These are phyloP conservation scores for Aureoboletus auriporus DNA, from an alignment of 768 basidiomycete genomes.

Conservation along the genomic window DNA sequence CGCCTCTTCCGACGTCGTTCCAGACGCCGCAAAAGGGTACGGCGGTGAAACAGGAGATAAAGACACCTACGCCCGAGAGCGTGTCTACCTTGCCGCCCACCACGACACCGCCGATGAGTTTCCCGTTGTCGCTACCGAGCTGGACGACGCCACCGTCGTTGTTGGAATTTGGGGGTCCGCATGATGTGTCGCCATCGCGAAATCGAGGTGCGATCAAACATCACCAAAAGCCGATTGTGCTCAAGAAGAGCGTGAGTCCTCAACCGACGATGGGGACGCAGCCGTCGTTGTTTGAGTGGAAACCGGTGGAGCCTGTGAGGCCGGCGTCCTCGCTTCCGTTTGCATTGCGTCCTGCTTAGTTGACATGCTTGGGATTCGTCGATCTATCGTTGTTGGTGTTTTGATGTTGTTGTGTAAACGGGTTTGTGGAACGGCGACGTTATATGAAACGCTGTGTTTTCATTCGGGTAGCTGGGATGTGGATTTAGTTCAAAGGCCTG, in stretches of 20 bases:
- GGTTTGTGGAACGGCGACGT: no score
- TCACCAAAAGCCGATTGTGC: conserved; percentile 32
- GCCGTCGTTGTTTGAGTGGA: conserved; percentile 21
- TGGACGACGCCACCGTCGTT: conserved; percentile 20
- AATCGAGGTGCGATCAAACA: conserved; percentile 25
- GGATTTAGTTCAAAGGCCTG: no score
- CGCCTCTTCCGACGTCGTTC: conserved; percentile 21
- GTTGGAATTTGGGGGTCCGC: conserved; percentile 13
- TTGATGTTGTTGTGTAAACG: not conserved
- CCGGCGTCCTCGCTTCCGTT: conserved; percentile 25
- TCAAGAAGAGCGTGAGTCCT: conserved; percentile 26
- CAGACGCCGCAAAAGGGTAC: conserved; percentile 26
- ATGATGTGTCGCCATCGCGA: conserved; percentile 21
- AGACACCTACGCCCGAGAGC: conserved; percentile 1
- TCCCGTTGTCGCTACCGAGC: conserved; percentile 18
- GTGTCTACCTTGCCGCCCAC: conserved; percentile 13
- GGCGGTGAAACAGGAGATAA: conserved; percentile 4
- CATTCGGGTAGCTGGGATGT: no score
- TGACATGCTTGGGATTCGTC: not conserved
- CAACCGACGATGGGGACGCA: not conserved
- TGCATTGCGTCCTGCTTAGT: conserved; percentile 17
- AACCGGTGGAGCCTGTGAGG: conserved; percentile 20
- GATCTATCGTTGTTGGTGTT: not conserved
- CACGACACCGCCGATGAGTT: conserved; percentile 11
- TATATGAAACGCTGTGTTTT: no score